phyloP scores from a whole-genome alignment of 2,329 filamentous ascomycete genomes.

The Aspergillus proliferans region DNA sequence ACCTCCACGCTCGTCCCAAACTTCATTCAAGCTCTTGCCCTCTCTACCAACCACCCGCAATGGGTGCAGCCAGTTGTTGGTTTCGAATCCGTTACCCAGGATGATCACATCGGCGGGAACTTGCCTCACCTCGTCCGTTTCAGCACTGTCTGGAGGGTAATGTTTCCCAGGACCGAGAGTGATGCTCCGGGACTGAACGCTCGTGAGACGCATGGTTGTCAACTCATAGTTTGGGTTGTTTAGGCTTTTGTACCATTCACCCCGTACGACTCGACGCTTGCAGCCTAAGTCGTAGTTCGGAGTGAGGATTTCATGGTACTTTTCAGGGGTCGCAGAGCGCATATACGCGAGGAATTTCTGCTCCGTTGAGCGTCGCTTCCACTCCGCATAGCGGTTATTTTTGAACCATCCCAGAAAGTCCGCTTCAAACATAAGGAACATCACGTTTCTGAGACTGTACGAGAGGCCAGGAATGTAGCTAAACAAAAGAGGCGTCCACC shows the following conservation, averaged over 20 bases:
- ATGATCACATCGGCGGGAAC: constrained; percentile 56
- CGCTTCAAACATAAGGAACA: constrained; percentile 34
- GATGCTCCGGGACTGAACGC: constrained; percentile 45
- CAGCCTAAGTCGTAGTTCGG: constrained; percentile 59
- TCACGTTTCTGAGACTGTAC: constrained; percentile 38
- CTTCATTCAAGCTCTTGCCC: constrained; percentile 47
- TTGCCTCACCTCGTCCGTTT: constrained; percentile 29
- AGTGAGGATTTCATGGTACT: constrained; percentile 57
- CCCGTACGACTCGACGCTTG: constrained; percentile 58
- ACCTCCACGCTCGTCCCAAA: constrained; percentile 56
- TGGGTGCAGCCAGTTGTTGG: constrained; percentile 49
- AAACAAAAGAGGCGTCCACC: constrained; percentile 43
- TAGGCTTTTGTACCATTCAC: constrained; percentile 50
- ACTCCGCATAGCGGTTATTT: constrained; percentile 30
- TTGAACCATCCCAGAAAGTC: constrained; percentile 42
- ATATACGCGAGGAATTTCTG: constrained; percentile 43
- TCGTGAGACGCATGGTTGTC: constrained; percentile 45
- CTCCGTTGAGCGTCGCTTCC: constrained; percentile 35
- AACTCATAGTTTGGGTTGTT: constrained; percentile 50
- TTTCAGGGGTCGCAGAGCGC: constrained; percentile 47
- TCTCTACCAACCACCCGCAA: constrained; percentile 48
- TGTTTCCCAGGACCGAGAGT: constrained; percentile 46
- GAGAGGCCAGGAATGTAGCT: constrained; percentile 47
- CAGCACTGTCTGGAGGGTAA: constrained; percentile 34
- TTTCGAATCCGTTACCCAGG: constrained; percentile 57